phyloP scores from a whole-genome alignment of 176 grass and related monocot genomes.

The Bothriochloa decipiens region DNA sequence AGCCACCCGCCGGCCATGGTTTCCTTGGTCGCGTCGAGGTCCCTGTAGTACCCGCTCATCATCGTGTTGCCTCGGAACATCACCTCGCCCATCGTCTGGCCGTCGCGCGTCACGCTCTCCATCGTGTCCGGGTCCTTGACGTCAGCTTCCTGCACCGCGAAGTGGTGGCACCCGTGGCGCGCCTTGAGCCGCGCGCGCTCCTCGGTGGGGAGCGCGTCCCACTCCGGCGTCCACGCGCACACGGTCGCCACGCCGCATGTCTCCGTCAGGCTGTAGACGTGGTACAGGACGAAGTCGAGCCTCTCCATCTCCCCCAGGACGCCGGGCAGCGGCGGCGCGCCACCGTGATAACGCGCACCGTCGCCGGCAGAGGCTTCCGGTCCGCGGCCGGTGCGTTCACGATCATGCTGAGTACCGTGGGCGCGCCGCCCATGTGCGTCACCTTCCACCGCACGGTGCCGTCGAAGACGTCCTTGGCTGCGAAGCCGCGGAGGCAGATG shows the following conservation, averaged over 20 bases:
- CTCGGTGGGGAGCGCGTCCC: constrained; percentile 38
- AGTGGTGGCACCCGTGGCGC: constrained; percentile 51
- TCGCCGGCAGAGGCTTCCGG: neutral
- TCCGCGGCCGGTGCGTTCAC: neutral
- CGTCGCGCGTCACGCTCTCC: constrained; percentile 50
- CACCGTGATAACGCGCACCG: constrained; percentile 42
- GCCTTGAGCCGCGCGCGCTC: constrained; percentile 47
- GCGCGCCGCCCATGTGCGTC: constrained; percentile 50
- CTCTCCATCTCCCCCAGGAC: constrained; percentile 39
- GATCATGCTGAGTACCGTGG: constrained; percentile 48
- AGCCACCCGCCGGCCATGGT: constrained; percentile 56
- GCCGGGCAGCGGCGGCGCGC: constrained; percentile 30
- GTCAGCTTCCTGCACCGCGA: constrained; percentile 44
- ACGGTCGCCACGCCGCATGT: constrained; percentile 37
- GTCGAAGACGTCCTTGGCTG: constrained; percentile 33
- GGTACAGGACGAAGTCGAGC: constrained; percentile 42
- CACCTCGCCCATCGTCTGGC: constrained; percentile 49
- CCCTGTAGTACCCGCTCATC: constrained; percentile 60
- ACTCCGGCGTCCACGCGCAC: constrained; percentile 48
- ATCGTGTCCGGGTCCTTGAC: constrained; percentile 58
- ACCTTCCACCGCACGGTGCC: constrained; percentile 35
- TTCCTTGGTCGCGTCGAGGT: constrained; percentile 35
- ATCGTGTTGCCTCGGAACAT: constrained; percentile 61
- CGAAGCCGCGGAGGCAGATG: neutral
- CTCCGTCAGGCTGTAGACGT: constrained; percentile 47